phyloP scores from a whole-genome alignment of 805 yeast genomes.

The Myxozyma lipomycoides region DNA sequence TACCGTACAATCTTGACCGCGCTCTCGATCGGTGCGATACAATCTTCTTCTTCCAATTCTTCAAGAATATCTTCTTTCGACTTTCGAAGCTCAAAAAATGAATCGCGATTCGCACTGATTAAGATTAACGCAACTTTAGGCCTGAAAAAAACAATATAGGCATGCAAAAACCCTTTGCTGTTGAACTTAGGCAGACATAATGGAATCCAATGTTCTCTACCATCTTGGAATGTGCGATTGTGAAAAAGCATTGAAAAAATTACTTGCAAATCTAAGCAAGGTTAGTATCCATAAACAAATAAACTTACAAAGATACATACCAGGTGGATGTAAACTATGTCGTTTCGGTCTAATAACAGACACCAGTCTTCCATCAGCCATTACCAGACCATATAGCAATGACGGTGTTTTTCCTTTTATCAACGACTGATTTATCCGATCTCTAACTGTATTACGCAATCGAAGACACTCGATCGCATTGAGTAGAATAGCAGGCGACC shows the following conservation, averaged over 20 bases:
- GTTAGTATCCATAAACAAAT: neutral
- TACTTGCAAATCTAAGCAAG: conserved; percentile 58
- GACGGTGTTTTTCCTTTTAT: conserved; percentile 49
- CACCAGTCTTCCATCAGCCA: conserved; percentile 61
- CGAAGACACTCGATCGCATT: conserved; percentile 64
- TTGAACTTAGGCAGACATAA: conserved; percentile 89
- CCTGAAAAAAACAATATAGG: conserved; percentile 63
- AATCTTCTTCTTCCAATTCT: conserved; percentile 39
- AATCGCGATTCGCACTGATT: conserved; percentile 66
- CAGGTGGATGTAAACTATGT: conserved; percentile 71
- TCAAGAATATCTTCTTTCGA: conserved; percentile 52
- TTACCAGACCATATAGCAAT: conserved; percentile 69
- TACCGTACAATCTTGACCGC: conserved; percentile 42
- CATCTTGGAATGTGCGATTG: conserved; percentile 48
- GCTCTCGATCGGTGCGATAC: conserved; percentile 41
- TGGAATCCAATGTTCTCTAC: conserved; percentile 86
- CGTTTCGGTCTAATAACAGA: conserved; percentile 69
- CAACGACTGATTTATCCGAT: conserved; percentile 53
- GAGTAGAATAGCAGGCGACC: conserved; percentile 57
- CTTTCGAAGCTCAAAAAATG: conserved; percentile 70
- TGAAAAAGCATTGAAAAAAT: conserved; percentile 67
- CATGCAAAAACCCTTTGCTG: conserved; percentile 78
- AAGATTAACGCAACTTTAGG: conserved; percentile 44
- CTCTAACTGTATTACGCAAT: conserved; percentile 55
- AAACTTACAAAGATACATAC: conserved; percentile 4